Evolutionary conservation across 805 yeast species (phyloP).

Genomic region (Ogataea zsoltii): DNA sequence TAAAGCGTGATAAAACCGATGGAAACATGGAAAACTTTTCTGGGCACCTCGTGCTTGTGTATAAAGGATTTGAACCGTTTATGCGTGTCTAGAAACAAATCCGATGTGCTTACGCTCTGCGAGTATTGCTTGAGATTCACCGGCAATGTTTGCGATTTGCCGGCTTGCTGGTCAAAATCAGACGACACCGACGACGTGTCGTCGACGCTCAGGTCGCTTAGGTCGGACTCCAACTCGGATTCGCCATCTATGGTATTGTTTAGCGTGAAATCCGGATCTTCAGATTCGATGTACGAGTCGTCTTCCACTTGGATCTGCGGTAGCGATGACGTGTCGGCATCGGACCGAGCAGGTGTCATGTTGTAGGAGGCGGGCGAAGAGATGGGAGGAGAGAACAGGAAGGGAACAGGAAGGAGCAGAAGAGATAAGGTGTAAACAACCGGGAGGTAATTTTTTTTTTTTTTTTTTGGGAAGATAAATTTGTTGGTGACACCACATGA

Average conservation of each 20-base stretch:
- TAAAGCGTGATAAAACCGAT: slow-evolving; percentile 82
- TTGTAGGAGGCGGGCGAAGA: not conserved
- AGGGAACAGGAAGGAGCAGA: too few species aligned
- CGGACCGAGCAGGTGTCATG: not conserved
- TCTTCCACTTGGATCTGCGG: slow-evolving; percentile 17
- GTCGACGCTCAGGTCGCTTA: slow-evolving; percentile 18
- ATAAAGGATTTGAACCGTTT: slow-evolving; percentile 31
- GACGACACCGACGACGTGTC: slow-evolving; percentile 17
- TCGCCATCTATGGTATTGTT: slow-evolving; percentile 18
- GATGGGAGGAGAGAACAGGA: not conserved
- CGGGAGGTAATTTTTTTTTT: too few species aligned
- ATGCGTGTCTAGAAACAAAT: slow-evolving; percentile 29
- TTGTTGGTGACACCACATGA: too few species aligned
- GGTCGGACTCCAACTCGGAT: slow-evolving; percentile 19
- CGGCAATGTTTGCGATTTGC: slow-evolving; percentile 1
- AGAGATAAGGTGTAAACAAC: too few species aligned
- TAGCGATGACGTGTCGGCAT: slow-evolving; percentile 1
- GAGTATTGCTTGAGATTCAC: not conserved
- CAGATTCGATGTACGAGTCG: slow-evolving; percentile 28
- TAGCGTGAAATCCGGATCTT: slow-evolving; percentile 30
- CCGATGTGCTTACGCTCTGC: slow-evolving; percentile 23
- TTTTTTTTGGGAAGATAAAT: too few species aligned
- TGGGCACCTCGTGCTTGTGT: slow-evolving; percentile 79
- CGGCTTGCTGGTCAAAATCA: slow-evolving; percentile 9
- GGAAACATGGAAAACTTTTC: slow-evolving; percentile 85